phyloP scores from a whole-genome alignment of 1,139 yeast genomes.

The Yamadazyma diddensiae region DNA sequence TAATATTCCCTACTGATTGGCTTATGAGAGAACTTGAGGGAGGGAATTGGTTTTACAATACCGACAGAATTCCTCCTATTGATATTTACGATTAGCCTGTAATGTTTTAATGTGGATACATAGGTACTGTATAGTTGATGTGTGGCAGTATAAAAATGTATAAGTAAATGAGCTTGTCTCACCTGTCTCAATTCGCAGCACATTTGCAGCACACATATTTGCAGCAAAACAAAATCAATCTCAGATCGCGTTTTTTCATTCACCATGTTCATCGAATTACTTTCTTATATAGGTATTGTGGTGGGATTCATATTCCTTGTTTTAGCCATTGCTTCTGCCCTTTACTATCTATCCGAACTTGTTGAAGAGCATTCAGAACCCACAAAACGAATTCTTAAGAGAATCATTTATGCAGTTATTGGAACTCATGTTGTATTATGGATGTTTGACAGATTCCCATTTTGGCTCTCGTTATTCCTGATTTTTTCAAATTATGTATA shows the following conservation, averaged over 20 bases:
- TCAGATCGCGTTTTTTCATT: no score
- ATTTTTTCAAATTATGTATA: slow-evolving; percentile 70
- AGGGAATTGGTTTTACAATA: slow-evolving; percentile 92
- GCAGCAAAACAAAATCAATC: no score
- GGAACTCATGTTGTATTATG: slow-evolving; percentile 52
- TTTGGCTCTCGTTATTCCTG: slow-evolving; percentile 61
- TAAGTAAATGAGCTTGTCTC: no score
- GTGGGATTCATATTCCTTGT: slow-evolving; percentile 72
- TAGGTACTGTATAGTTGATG: no score
- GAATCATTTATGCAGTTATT: slow-evolving; percentile 60
- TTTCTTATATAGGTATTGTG: slow-evolving; percentile 66
- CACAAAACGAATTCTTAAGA: slow-evolving; percentile 65
- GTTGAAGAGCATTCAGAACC: slow-evolving; percentile 93
- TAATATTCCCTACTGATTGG: slow-evolving; percentile 91
- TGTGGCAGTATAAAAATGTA: no score
- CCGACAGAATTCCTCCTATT: slow-evolving; percentile 92
- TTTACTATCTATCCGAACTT: slow-evolving; percentile 85
- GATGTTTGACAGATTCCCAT: slow-evolving; percentile 77
- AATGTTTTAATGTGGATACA: no score
- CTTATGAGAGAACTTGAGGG: slow-evolving; percentile 78
- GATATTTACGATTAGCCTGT: slow-evolving; percentile 89
- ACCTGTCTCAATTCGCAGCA: no score
- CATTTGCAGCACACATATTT: no score
- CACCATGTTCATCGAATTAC: slow-evolving; percentile 40
- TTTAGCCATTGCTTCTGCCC: slow-evolving; percentile 70